phyloP scores from a whole-genome alignment of 1,139 yeast genomes.

The Taphrina sp. region DNA sequence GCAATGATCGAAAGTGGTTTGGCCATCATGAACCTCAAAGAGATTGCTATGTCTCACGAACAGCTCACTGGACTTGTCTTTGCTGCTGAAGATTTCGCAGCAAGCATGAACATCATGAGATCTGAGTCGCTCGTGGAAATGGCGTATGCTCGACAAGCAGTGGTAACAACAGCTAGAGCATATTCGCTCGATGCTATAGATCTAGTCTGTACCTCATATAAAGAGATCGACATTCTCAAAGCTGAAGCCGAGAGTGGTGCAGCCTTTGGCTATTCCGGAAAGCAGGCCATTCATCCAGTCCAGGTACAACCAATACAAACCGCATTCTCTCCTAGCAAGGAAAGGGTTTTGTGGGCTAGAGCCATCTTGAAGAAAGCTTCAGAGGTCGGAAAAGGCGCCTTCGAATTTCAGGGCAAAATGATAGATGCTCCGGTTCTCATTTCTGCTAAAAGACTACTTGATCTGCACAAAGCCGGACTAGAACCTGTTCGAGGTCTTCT shows the following conservation, averaged over 20 bases:
- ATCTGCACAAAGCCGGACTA: not conserved
- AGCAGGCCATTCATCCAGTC: constrained; percentile 29
- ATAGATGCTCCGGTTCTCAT: constrained; percentile 26
- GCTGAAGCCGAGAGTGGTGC: constrained; percentile 21
- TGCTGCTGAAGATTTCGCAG: constrained; percentile 32
- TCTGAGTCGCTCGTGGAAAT: constrained; percentile 13
- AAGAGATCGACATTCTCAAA: constrained; percentile 9
- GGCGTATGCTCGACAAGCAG: constrained; percentile 28
- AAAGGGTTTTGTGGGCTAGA: constrained; percentile 17
- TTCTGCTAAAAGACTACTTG: constrained; percentile 4
- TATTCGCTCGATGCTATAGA: constrained; percentile 22
- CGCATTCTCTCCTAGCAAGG: constrained; percentile 17
- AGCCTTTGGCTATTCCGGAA: constrained; percentile 26
- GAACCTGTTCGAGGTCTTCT: constrained; percentile 54
- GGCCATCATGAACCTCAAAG: constrained; percentile 16
- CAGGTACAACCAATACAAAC: constrained; percentile 16
- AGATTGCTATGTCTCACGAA: constrained; percentile 17
- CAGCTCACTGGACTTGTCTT: constrained; percentile 23
- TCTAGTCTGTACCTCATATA: constrained; percentile 21
- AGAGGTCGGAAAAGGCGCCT: constrained; percentile 18
- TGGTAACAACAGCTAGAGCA: constrained; percentile 25
- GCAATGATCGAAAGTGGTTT: constrained; percentile 33
- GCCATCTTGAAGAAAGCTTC: constrained; percentile 6
- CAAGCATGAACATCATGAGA: constrained; percentile 27
- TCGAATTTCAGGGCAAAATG: constrained; percentile 30